These are phyloP conservation scores for Colletotrichum sansevieriae DNA, from an alignment of 2,329 filamentous ascomycete species.

Conservation along the genomic window DNA sequence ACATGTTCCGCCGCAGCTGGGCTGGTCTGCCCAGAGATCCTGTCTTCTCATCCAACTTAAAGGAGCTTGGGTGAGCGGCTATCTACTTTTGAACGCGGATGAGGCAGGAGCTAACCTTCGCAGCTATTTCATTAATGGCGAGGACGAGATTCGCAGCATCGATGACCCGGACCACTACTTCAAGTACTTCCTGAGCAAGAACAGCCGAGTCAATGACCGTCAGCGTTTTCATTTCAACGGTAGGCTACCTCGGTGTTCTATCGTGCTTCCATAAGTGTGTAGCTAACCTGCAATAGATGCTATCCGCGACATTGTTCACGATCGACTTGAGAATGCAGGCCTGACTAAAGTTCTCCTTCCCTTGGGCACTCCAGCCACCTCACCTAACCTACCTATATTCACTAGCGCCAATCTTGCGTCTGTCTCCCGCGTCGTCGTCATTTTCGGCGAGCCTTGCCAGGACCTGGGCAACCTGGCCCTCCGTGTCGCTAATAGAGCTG, in stretches of 20 bases:
- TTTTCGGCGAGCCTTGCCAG: conserved; percentile 79
- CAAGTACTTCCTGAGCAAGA: conserved; percentile 79
- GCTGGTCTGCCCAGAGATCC: conserved; percentile 79
- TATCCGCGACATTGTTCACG: conserved; percentile 69
- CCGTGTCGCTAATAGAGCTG: conserved; percentile 71
- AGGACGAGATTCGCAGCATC: conserved; percentile 81
- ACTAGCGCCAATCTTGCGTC: conserved; percentile 62
- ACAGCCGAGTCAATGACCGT: conserved; percentile 81
- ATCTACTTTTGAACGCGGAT: not conserved
- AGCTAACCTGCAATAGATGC: conserved; percentile 62
- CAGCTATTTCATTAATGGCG: conserved; percentile 83
- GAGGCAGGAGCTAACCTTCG: not conserved
- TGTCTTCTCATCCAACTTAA: conserved; percentile 73
- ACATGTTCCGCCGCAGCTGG: conserved; percentile 82
- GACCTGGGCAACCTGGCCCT: conserved; percentile 83
- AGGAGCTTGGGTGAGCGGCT: conserved; percentile 75
- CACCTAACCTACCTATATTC: conserved; percentile 79
- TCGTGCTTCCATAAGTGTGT: not conserved
- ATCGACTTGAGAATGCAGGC: conserved; percentile 72
- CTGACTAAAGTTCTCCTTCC: conserved; percentile 74
- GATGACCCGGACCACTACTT: conserved; percentile 77
- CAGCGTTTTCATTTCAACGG: conserved; percentile 82
- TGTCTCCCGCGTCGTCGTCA: conserved; percentile 75
- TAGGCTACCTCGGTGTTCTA: conserved; percentile 48
- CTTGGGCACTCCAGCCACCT: conserved; percentile 55